phyloP scores from a whole-genome alignment of 1,284 basidiomycete genomes.

The Heterobasidion occidentale region DNA sequence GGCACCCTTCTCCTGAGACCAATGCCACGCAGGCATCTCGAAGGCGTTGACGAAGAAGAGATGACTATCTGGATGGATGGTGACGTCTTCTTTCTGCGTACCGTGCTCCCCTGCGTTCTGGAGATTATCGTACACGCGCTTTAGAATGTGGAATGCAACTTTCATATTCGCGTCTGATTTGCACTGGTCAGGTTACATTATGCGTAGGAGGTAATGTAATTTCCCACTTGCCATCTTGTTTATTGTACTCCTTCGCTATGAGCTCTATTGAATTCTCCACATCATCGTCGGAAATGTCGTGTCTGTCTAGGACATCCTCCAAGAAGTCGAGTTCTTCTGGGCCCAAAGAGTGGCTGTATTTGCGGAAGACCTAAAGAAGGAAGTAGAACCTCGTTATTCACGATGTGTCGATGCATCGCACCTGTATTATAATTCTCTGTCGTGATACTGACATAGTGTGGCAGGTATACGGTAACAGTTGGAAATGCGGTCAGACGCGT shows the following conservation, averaged over 20 bases:
- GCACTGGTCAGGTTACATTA: background rate
- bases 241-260: slow-evolving; percentile 85
- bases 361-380: slow-evolving; percentile 58
- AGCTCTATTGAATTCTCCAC: slow-evolving; percentile 76
- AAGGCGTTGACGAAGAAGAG: slow-evolving; percentile 86
- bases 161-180: slow-evolving; percentile 69
- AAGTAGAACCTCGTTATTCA: background rate
- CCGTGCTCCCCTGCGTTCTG: slow-evolving; percentile 61
- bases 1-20: slow-evolving; percentile 76
- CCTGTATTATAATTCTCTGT: background rate
- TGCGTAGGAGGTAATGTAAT: slow-evolving; percentile 7
- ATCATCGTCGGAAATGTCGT: slow-evolving; percentile 65
- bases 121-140: slow-evolving; percentile 76
- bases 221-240: slow-evolving; percentile 71
- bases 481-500: too few relatives aligned
- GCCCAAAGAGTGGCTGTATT: slow-evolving; percentile 77
- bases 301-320: slow-evolving; percentile 57
- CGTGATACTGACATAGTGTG: background rate
- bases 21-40: slow-evolving; percentile 90
- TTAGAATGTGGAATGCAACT: slow-evolving; percentile 64
- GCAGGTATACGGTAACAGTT: background rate
- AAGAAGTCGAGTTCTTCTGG: slow-evolving; percentile 66
- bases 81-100: slow-evolving; percentile 47
- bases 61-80: slow-evolving; percentile 80
- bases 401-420: background rate